Conservation (phyloP, 192 early-diverging fungal genomes). For the Podochytrium sp. region DNA sequence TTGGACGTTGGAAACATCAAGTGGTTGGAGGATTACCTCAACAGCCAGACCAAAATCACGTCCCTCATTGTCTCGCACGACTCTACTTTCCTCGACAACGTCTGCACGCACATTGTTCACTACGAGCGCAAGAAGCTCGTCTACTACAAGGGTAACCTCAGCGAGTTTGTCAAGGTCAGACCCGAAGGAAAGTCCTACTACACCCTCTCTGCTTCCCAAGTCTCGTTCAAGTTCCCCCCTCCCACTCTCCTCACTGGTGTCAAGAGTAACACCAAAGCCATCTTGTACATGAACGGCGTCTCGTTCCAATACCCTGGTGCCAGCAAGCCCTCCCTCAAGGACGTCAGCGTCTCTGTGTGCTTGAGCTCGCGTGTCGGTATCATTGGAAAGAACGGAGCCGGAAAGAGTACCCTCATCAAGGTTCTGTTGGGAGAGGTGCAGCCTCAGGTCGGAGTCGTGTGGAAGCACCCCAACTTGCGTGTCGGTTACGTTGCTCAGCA, state of each 20-base stretch:
- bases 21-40: constrained; percentile 79
- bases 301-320: constrained; percentile 74
- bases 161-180: constrained; percentile 72
- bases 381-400: constrained; percentile 72
- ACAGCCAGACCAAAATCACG: constrained; percentile 66
- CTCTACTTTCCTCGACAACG: constrained; percentile 77
- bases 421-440: constrained; percentile 78
- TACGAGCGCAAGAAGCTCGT: constrained; percentile 77
- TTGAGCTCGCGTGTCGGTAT: constrained; percentile 78
- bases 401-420: constrained; percentile 55
- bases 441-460: constrained; percentile 71
- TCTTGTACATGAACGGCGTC: constrained; percentile 75
- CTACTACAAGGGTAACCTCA: constrained; percentile 79
- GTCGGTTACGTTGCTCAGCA: constrained; percentile 86
- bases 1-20: constrained; percentile 77
- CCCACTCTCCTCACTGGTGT: constrained; percentile 76
- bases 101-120: constrained; percentile 81
- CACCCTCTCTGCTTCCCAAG: constrained; percentile 67
- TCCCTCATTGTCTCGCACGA: constrained; percentile 82
- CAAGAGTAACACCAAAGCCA: constrained; percentile 74
- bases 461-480: constrained; percentile 84
- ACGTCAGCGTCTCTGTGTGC: constrained; percentile 70
- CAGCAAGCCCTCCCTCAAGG: constrained; percentile 59
- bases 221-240: constrained; percentile 77
- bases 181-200: constrained; percentile 81